These are phyloP conservation scores for Dendrocalamus latiflorus DNA, from an alignment of 202 grass and related monocot species.

Conservation along the genomic window DNA sequence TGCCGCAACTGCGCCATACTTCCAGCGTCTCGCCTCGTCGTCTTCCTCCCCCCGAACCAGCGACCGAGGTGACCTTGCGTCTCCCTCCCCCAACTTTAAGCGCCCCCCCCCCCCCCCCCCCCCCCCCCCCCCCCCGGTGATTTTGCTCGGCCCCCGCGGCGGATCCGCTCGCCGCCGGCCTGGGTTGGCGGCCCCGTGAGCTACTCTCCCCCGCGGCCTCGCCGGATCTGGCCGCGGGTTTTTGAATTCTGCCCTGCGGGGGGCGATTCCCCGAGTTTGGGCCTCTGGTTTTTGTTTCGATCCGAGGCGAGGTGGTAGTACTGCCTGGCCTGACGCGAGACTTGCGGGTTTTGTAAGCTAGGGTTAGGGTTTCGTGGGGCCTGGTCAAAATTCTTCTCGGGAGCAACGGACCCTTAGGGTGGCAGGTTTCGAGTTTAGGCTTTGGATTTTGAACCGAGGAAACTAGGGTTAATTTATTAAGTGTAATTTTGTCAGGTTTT, in stretches of 20 bases:
- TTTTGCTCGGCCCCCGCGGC: no score
- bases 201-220: not conserved
- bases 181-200: not conserved
- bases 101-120: no score
- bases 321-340: not conserved
- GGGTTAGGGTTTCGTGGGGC: not conserved
- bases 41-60: no score
- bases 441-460: not conserved
- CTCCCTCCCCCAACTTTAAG: no score
- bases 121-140: not conserved
- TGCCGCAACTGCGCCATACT: no score
- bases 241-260: not conserved
- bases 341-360: not conserved
- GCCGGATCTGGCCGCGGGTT: slow-evolving; percentile 19
- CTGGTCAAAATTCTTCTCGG: not conserved
- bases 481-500: not conserved
- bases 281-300: not conserved
- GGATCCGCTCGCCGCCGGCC: not conserved
- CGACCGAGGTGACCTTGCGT: no score
- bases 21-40: no score
- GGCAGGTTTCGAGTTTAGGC: not conserved
- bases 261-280: not conserved
- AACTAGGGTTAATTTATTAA: not conserved
- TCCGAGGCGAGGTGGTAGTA: not conserved
- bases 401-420: not conserved